A percentile compares a stretch with the other conserved stretches of the same genome.
Conservation (phyloP, 768 basidiomycete species). For the Pleurotus sapidus region DNA sequence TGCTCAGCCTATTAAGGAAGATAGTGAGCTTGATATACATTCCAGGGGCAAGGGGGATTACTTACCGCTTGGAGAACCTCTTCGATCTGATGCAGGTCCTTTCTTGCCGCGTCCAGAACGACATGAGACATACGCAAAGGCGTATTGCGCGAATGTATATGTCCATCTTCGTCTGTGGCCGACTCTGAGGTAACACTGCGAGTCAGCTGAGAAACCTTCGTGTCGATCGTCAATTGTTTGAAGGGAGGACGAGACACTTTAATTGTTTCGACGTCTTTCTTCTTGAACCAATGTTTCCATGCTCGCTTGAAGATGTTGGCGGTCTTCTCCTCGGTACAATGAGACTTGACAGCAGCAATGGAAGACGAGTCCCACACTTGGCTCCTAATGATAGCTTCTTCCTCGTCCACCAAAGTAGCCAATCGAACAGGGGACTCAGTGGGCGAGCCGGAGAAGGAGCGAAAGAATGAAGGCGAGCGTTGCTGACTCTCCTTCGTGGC, state of each 20-base stretch:
- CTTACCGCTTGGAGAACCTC: slow-evolving; percentile 53
- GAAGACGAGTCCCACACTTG: slow-evolving; percentile 1
- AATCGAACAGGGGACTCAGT: not conserved
- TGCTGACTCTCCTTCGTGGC: not conserved
- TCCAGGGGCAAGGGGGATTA: slow-evolving; percentile 9
- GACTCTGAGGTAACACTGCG: not conserved
- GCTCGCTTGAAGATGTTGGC: slow-evolving; percentile 24
- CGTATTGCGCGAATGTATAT: slow-evolving; percentile 18
- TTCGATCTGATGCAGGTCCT: slow-evolving; percentile 56
- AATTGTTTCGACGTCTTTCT: not conserved
- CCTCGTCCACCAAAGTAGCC: slow-evolving; percentile 5
- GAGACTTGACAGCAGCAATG: not conserved
- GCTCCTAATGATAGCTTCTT: not conserved
- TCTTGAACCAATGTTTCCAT: slow-evolving; percentile 4
- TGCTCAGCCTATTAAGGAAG: slow-evolving; percentile 45
- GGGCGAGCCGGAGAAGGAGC: not conserved
- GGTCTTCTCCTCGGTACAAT: slow-evolving; percentile 15
- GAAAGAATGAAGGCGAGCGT: not conserved
- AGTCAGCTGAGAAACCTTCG: not conserved
- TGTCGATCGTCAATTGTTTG: slow-evolving; percentile 1
- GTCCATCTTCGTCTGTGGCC: not conserved
- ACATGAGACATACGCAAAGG: slow-evolving; percentile 42
- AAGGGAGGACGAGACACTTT: not conserved
- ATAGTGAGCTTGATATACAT: not conserved
- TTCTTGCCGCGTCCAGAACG: slow-evolving; percentile 49